Base-by-base conservation (phyloP, 305 asterid species). In the Nicotiana rustica region DNA sequence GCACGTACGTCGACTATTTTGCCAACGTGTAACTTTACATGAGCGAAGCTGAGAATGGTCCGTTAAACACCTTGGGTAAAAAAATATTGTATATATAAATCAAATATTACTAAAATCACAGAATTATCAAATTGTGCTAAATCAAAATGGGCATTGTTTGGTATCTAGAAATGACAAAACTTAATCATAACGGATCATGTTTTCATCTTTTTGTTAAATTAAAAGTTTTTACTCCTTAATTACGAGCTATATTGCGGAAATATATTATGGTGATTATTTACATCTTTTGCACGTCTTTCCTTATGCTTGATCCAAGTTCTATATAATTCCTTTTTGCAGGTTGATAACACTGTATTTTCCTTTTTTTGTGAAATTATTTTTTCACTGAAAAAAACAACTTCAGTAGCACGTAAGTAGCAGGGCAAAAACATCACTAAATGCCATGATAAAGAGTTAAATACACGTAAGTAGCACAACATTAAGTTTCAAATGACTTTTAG, bases 21-120 rank as follows among this genome's bases (percentile, higher is more conserved):
- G 3, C 7, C 2, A 0, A 6, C 47, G 0, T 38, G 0, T 38
- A 0, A 1, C 2, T 38, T 0, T 38, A 38, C 0, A 33, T 25
- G 35, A 33, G 35, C 0, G 0, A 3, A 33, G 35, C 0, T 31
- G 4, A 0, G 35, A 3, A 31, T 31, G 4, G 3, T 33, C 3
- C 0, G 29, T 25, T 25, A 25, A 25, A 25, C 35, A 33, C 35
- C 4, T 33, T 33, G 3, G 3, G 35, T 0, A 0, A 33, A 33
- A 33, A 36, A 5, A 36, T 36, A 36, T 36, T 36, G 5, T 36
- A 4, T 36, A 5, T 5, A 36, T 5, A 36, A 36, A 36, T 36
- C 6, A 36, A 5, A 36, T 36, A 5, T 36, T 36, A 36, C 4
- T 33, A 10, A 25, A 10, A 36, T 36, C 0, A 5, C 8, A 36